Conservation (phyloP, 805 yeast species). For the Barnettozyma populi region DNA sequence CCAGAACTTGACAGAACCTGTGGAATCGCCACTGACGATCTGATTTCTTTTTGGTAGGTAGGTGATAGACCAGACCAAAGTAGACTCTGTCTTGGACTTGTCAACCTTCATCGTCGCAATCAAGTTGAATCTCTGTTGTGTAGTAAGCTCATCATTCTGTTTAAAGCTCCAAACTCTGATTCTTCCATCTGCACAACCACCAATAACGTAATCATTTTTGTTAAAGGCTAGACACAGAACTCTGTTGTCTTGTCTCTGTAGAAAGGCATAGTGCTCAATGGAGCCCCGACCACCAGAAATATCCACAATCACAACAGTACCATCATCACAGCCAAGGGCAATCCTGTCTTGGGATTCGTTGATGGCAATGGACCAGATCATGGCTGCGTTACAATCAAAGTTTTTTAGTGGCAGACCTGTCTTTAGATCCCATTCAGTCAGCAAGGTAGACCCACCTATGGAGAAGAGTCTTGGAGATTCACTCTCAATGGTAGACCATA, state of each 20-base stretch:
- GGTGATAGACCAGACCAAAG: slow-evolving; percentile 84
- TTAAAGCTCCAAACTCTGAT: slow-evolving; percentile 72
- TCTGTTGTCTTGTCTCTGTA: slow-evolving; percentile 81
- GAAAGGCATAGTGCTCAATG: slow-evolving; percentile 66
- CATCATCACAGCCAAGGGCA: slow-evolving; percentile 95
- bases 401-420: slow-evolving; percentile 70
- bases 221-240: slow-evolving; percentile 78
- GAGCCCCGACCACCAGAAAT: slow-evolving; percentile 84
- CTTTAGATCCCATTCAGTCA: slow-evolving; percentile 87
- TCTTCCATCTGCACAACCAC: slow-evolving; percentile 95
- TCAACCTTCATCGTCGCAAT: slow-evolving; percentile 87
- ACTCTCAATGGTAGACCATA: slow-evolving; percentile 58
- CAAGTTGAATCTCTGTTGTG: slow-evolving; percentile 52
- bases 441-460: slow-evolving; percentile 85
- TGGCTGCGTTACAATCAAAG: slow-evolving; percentile 88
- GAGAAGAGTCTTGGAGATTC: slow-evolving; percentile 73
- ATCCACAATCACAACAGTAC: slow-evolving; percentile 77
- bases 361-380: slow-evolving; percentile 82
- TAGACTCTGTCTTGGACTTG: slow-evolving; percentile 76
- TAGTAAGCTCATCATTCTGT: slow-evolving; percentile 26
- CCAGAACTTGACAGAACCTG: slow-evolving; percentile 93
- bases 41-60: slow-evolving; percentile 61
- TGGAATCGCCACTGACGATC: slow-evolving; percentile 93
- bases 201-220: slow-evolving; percentile 58
- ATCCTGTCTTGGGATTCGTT: slow-evolving; percentile 55